Percentiles rank a stretch among this genome's conserved stretches.
These are phyloP conservation scores for Ilex paraguariensis DNA, from an alignment of 305 asterid genomes.

Conservation along the genomic window DNA sequence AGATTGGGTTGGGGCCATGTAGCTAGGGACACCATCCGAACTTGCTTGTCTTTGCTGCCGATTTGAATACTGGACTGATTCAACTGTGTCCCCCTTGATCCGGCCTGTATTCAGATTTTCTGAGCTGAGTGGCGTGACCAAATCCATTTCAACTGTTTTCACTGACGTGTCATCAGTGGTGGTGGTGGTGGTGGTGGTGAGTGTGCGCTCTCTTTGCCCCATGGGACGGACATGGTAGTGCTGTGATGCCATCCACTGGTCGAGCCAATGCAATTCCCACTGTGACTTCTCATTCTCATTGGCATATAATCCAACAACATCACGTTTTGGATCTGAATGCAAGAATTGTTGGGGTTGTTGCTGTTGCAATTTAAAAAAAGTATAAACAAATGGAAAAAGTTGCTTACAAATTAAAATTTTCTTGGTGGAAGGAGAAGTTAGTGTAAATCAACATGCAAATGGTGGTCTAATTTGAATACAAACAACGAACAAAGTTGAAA, in stretches of 20 bases:
- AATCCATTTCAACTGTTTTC: slow-evolving; percentile 67
- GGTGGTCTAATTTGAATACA: no score
- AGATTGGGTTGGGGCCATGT: slow-evolving; percentile 86
- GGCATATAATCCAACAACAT: slow-evolving; percentile 21
- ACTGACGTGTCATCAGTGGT: slow-evolving; percentile 43
- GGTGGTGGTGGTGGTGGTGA: slow-evolving; percentile 14
- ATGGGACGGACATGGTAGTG: slow-evolving; percentile 40
- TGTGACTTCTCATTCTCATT: slow-evolving; percentile 38
- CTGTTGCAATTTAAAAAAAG: neutral
- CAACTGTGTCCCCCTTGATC: slow-evolving; percentile 18
- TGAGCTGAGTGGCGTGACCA: slow-evolving; percentile 27
- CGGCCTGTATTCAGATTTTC: slow-evolving; percentile 35
- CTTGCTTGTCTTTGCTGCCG: slow-evolving; percentile 28
- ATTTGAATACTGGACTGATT: slow-evolving; percentile 41
- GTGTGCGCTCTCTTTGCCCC: slow-evolving; percentile 36
- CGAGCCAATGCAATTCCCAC: slow-evolving; percentile 92
- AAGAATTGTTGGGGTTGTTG: slow-evolving; percentile 24
- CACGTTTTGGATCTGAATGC: slow-evolving; percentile 21
- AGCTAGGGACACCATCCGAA: slow-evolving; percentile 47
- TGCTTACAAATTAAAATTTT: neutral
- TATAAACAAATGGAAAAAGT: no score
- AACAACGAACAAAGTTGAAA: no score
- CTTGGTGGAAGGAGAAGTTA: neutral
- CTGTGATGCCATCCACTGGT: slow-evolving; percentile 89
- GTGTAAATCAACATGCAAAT: no score